Base-by-base conservation (phyloP, 371 early-diverging fungal genomes). In the Apophysomyces sp. region DNA sequence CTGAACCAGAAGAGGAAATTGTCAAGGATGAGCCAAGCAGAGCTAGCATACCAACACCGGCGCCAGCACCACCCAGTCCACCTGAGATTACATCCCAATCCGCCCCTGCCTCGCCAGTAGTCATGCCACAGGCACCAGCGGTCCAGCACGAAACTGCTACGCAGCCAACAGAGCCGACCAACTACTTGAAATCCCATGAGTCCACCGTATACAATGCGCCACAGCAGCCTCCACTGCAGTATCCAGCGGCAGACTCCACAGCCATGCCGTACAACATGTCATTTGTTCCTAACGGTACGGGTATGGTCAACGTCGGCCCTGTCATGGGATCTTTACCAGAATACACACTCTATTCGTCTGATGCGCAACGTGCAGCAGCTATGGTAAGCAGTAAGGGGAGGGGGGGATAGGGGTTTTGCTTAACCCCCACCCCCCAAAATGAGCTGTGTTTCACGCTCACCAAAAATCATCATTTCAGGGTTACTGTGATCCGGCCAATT, bases 251-350 rank as follows among this genome's bases (percentile, higher is more conserved):
- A 21, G 49, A 75, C 9, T 67, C 60, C 18, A 66, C 67, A 63
- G 52, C 57, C 29, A 61, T 69, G 4, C 79, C 73, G 7, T 77
- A 81, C 16, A 53, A 32, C 3, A 71, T 2, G n/a, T 3, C 73
- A 1, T 80, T 81, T 58, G 54, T 80, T 39, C 80, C 80, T 16
- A 69, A 62, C 32, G 73, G 71, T 40, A 68, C 61, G 44, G 75
- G 74, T 53, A 52, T 77, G 16, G 77, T 86, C 12, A 78, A 77
- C 21, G 84, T 81, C 58, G 85, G 84, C 8, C 86, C 84, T 27
- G 39, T 24, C 26, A 77, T 86, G 71, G 80, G 73, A 4, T 71
- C 80, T 0, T 60, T 85, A n/a, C 86, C 85, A 51, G 72, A 64
- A 26, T 71, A 71, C 31, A 53, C 57, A 24, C 15, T 65, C 7